Evolutionary conservation across 106 monocot species (phyloP).

Genomic region (Dioscorea zingiberensis): DNA sequence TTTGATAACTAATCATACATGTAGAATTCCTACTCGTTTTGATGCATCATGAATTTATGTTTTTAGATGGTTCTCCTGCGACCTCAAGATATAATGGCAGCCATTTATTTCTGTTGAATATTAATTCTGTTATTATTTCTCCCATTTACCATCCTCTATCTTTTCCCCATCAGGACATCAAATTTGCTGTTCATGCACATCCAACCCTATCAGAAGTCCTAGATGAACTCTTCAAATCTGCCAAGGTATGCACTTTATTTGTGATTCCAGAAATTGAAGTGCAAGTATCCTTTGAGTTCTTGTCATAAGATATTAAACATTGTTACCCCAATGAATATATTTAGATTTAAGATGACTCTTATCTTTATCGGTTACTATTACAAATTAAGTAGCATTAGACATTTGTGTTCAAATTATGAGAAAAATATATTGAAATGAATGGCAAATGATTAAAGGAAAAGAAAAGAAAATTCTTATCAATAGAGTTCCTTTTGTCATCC

Average conservation of each 20-base stretch:
- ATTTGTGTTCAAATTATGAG: no score
- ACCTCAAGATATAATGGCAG: not conserved
- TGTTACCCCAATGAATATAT: no score
- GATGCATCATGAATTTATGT: no score
- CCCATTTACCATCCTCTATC: not conserved
- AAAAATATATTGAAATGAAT: no score
- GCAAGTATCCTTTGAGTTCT: not conserved
- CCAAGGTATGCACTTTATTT: constrained; percentile 46
- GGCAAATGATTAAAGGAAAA: no score
- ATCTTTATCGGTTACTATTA: no score
- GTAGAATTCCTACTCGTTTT: no score
- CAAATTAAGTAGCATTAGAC: no score
- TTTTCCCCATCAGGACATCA: constrained; percentile 51
- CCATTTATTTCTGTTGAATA: not conserved
- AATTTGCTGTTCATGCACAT: constrained; percentile 89
- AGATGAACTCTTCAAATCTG: constrained; percentile 90
- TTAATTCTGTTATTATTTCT: not conserved
- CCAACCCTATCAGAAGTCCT: constrained; percentile 94
- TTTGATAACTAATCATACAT: no score
- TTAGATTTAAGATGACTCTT: no score
- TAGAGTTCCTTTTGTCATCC: no score
- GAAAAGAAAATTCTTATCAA: not conserved
- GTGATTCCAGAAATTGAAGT: no score
- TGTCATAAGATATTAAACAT: not conserved
- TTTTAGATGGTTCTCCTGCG: not conserved